Base-by-base conservation (phyloP, 139 green algal species). In the Pseudopediastrum boryanum region DNA sequence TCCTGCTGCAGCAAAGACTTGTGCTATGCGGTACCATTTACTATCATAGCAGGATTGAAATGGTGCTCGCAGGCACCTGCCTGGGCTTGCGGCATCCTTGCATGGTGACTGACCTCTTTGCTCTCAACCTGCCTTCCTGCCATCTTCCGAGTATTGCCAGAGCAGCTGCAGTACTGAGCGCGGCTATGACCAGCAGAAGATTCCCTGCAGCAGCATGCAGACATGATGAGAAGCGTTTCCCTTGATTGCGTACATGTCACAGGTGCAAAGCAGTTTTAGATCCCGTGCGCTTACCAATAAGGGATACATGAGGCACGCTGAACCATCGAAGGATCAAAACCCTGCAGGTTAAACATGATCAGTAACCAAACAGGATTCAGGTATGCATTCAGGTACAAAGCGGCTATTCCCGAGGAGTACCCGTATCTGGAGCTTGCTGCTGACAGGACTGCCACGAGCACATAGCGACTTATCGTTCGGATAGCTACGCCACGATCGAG, bases 241-340 rank as follows among this genome's bases (percentile, higher is more conserved):
- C 6, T 63, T 33, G 5, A 2, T 16, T n/a, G 54, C 12, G 27
- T 19, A 33, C 54, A 1, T 35, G 54, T 33, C 5, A 31, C 9
- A 16, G 54, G 12, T 2, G 12, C 27, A 25, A 6, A 36, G 31
- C 58, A 6, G 6, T 41, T 41, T 19, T 48, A 50, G 27, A 70
- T 70, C 33, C 29, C 19, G 5, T 51, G 64, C 64, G 3, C n/a
- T 50, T 36, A 19, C 62, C 62, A 50, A 16, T 21, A 4, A 48
- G 50, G 5, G 36, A 23, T 46, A 41, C 71, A 44, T 78, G 41
- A n/a, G 74, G 74, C 21, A 81, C 42, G 3, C 25, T 13, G 4
- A 81, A 33, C 61, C 61, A 74, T 10, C 2, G 12, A 2, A 81
- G 62, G 16, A 81, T 5, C 10, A 63, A 63, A 19, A 42, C 46